Evolutionary conservation across 2,329 filamentous ascomycete genomes (phyloP).

Genomic region (Xylariaceae sp.): DNA sequence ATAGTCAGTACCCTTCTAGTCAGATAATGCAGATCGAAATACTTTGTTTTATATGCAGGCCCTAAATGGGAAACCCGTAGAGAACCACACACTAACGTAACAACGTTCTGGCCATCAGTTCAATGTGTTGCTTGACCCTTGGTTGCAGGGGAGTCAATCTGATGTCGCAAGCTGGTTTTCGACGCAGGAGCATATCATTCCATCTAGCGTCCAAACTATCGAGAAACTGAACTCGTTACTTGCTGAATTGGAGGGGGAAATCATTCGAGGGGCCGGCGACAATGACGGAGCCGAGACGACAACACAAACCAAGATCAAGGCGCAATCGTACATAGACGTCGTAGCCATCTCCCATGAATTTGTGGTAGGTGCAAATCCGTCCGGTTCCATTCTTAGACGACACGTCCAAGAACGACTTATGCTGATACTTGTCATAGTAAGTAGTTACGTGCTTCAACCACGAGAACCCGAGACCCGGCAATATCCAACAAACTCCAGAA

Average conservation of each 20-base stretch:
- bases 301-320: too few species aligned
- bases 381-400: too few species aligned
- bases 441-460: too few species aligned
- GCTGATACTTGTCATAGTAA: too few species aligned
- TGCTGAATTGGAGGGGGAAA: conserved; percentile 41
- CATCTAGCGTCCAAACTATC: conserved; percentile 52
- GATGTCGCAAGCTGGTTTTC: conserved; percentile 64
- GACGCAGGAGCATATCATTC: conserved; percentile 58
- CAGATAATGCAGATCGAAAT: too few species aligned
- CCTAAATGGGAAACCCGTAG: conserved; percentile 21
- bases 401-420: too few species aligned
- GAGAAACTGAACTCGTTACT: conserved; percentile 51
- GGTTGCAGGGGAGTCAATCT: conserved; percentile 58
- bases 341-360: conserved; percentile 63
- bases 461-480: too few species aligned
- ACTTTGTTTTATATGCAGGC: conserved; percentile 25
- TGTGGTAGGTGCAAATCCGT: background rate
- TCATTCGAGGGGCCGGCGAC: background rate
- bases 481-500: too few species aligned
- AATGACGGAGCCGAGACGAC: conserved; percentile 16
- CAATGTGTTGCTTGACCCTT: conserved; percentile 64
- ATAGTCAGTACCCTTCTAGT: too few species aligned
- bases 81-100: too few species aligned
- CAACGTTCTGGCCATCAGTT: conserved; percentile 30
- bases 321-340: conserved; percentile 48